These are phyloP conservation scores for Pythium chondricola DNA, from an alignment of 352 stramenopile species.

Conservation along the genomic window DNA sequence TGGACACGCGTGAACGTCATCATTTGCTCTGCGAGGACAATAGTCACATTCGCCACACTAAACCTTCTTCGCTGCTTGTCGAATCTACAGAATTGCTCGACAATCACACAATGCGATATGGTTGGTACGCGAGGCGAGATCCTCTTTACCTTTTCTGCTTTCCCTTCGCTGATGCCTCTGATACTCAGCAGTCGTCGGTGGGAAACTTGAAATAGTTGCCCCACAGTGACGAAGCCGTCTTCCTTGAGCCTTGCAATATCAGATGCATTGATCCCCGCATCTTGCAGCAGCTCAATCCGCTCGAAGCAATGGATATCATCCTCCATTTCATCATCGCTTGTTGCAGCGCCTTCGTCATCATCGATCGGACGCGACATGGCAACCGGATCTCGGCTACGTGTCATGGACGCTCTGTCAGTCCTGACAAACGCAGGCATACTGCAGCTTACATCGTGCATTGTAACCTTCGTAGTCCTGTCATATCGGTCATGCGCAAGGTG, in stretches of 20 bases:
- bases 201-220: slow-evolving; percentile 76
- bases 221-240: slow-evolving; percentile 73
- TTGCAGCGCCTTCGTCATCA: no score
- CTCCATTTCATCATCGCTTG: slow-evolving; percentile 43
- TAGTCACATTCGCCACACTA: not conserved
- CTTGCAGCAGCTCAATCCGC: slow-evolving; percentile 67
- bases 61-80: slow-evolving; percentile 74
- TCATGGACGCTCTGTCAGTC: not conserved
- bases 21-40: not conserved
- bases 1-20: not conserved
- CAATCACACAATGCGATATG: not conserved
- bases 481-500: slow-evolving; percentile 1
- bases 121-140: no score
- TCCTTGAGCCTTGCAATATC: slow-evolving; percentile 80
- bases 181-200: slow-evolving; percentile 60
- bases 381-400: no score
- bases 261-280: slow-evolving; percentile 62
- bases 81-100: slow-evolving; percentile 28
- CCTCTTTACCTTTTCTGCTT: slow-evolving; percentile 80
- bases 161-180: slow-evolving; percentile 87
- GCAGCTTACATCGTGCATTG: no score
- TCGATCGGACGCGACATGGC: no score
- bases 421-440: not conserved
- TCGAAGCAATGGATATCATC: slow-evolving; percentile 56
- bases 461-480: slow-evolving; percentile 18